phyloP scores from a whole-genome alignment of 2,329 filamentous ascomycete genomes.

The Didymella exigua region DNA sequence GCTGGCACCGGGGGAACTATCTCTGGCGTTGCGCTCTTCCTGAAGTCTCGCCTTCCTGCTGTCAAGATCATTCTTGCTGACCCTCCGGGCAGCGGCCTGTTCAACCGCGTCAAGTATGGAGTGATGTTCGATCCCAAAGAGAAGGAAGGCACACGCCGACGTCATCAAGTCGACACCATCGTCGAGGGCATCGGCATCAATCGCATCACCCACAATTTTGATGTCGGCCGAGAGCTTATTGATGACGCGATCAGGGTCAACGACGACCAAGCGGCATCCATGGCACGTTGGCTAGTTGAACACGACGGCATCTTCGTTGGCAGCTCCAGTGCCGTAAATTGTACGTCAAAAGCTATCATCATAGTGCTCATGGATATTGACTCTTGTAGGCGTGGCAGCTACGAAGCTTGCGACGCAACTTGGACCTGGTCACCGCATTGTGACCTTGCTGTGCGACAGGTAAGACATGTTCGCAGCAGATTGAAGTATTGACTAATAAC shows the following conservation, averaged over 20 bases:
- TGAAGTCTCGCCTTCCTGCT: slow-evolving; percentile 73
- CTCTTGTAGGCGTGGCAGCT: slow-evolving; percentile 64
- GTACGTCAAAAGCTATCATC: slow-evolving; percentile 52
- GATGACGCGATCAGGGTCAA: slow-evolving; percentile 89
- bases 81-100: slow-evolving; percentile 90
- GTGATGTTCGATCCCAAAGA: slow-evolving; percentile 95
- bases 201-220: slow-evolving; percentile 90
- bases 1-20: slow-evolving; percentile 95
- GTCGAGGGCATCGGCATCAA: slow-evolving; percentile 97
- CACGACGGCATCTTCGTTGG: slow-evolving; percentile 94
- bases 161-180: slow-evolving; percentile 92
- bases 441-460: slow-evolving; percentile 82
- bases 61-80: slow-evolving; percentile 84
- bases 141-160: slow-evolving; percentile 83
- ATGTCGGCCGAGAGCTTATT: slow-evolving; percentile 81
- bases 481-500: slow-evolving; percentile 14
- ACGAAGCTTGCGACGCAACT: slow-evolving; percentile 70
- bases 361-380: slow-evolving; percentile 20
- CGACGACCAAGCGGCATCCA: slow-evolving; percentile 85
- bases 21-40: slow-evolving; percentile 79
- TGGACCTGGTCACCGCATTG: slow-evolving; percentile 66
- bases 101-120: slow-evolving; percentile 87
- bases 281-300: slow-evolving; percentile 97
- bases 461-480: slow-evolving; percentile 14
- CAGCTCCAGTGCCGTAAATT: slow-evolving; percentile 96